Conservation (phyloP, 1,139 yeast species). For the Taphrina populina region DNA sequence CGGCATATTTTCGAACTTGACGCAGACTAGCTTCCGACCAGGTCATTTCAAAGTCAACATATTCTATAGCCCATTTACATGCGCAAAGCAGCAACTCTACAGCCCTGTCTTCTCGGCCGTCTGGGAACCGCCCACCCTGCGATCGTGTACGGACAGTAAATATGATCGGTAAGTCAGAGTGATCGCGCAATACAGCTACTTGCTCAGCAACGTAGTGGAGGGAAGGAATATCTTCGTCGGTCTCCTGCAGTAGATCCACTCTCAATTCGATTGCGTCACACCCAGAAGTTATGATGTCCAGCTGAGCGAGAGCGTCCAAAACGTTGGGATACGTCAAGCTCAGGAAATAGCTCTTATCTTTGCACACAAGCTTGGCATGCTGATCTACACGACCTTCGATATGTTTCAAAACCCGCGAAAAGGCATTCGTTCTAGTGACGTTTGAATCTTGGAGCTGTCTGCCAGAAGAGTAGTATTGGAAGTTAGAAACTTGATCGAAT, state of each 20-base stretch:
- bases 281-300: conserved; percentile 62
- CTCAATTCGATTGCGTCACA: conserved; percentile 80
- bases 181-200: conserved; percentile 64
- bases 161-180: conserved; percentile 70
- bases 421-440: conserved; percentile 76
- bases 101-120: conserved; percentile 53
- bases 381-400: conserved; percentile 60
- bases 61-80: conserved; percentile 59
- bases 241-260: conserved; percentile 63
- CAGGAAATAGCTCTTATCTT: conserved; percentile 64
- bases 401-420: conserved; percentile 55
- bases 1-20: conserved; percentile 52
- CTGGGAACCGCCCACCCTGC: conserved; percentile 82
- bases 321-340: conserved; percentile 62
- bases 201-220: conserved; percentile 66
- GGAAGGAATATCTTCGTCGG: conserved; percentile 43
- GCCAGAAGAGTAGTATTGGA: conserved; percentile 75
- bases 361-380: conserved; percentile 49
- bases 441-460: conserved; percentile 75
- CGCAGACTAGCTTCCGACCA: conserved; percentile 51
- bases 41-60: conserved; percentile 54
- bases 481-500: conserved; percentile 79
- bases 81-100: conserved; percentile 60
- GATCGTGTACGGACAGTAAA: conserved; percentile 73
- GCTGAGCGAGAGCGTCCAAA: conserved; percentile 45